Conservation (phyloP, 1,284 basidiomycete genomes). For the Rugosomyces carneus region DNA sequence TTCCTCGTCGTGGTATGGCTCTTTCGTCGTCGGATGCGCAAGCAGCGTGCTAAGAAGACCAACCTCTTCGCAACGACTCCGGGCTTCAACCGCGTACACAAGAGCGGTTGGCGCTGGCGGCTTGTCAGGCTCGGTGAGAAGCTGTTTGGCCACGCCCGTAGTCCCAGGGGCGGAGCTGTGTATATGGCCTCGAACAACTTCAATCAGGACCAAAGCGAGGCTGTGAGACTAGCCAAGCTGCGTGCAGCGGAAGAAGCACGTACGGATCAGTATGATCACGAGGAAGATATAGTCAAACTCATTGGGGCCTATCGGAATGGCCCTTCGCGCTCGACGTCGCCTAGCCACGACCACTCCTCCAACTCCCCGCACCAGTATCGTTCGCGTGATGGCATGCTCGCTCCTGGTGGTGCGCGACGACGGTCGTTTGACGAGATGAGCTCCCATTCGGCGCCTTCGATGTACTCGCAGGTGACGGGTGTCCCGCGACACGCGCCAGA, state of each 20-base stretch:
- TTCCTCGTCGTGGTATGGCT: conserved; percentile 59
- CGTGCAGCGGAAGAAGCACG: conserved; percentile 24
- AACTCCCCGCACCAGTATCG: not conserved
- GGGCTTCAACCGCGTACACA: conserved; percentile 48
- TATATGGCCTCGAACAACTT: conserved; percentile 36
- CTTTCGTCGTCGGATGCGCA: conserved; percentile 63
- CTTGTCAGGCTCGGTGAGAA: conserved; percentile 51
- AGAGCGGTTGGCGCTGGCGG: conserved; percentile 44
- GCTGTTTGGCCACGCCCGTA: conserved; percentile 44
- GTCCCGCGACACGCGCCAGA: conserved; percentile 49
- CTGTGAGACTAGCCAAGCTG: conserved; percentile 20
- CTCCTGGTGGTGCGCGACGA: conserved; percentile 9
- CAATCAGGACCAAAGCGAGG: conserved; percentile 19
- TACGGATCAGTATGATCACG: conserved; percentile 21
- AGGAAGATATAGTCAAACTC: conserved; percentile 18
- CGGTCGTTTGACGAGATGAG: conserved; percentile 30
- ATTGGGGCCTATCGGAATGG: conserved; percentile 25
- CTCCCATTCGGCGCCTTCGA: conserved; percentile 43
- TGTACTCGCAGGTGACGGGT: conserved; percentile 66
- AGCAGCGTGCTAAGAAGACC: conserved; percentile 44
- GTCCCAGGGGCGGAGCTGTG: conserved; percentile 10
- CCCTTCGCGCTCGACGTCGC: conserved; percentile 14
- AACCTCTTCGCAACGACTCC: conserved; percentile 22
- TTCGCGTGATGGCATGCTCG: conserved; percentile 11
- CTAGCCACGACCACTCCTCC: conserved; percentile 2